These are phyloP conservation scores for Neocatenulostroma microsporum DNA, from an alignment of 2,329 filamentous ascomycete genomes.

Conservation along the genomic window DNA sequence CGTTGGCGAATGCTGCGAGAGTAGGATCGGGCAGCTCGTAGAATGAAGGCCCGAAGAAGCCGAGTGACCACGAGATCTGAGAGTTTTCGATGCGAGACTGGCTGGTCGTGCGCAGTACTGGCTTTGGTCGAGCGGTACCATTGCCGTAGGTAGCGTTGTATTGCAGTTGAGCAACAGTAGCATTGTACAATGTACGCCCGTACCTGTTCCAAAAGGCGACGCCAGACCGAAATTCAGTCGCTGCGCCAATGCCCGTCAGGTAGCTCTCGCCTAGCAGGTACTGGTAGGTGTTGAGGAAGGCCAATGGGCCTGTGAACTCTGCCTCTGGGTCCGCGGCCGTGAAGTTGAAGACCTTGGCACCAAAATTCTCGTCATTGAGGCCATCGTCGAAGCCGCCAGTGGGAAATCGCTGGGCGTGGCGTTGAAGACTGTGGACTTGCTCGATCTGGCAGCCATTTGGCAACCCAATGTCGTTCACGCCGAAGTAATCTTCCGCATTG, in stretches of 20 bases:
- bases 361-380: conserved; percentile 42
- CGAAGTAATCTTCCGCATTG: conserved; percentile 40
- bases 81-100: conserved; percentile 50
- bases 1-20: conserved; percentile 34
- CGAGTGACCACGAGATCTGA: conserved; percentile 46
- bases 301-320: conserved; percentile 41
- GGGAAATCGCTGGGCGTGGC: conserved; percentile 49
- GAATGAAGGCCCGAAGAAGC: conserved; percentile 46
- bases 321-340: conserved; percentile 30
- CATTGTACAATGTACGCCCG: conserved; percentile 47
- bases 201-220: conserved; percentile 34
- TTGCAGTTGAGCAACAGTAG: conserved; percentile 39
- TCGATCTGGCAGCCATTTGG: conserved; percentile 51
- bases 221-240: conserved; percentile 44
- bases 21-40: conserved; percentile 31
- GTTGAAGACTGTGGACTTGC: conserved; percentile 47
- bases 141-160: conserved; percentile 45
- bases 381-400: conserved; percentile 43
- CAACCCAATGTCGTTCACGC: conserved; percentile 41
- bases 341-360: conserved; percentile 42
- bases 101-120: conserved; percentile 47
- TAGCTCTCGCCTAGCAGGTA: conserved; percentile 40
- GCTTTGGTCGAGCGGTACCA: conserved; percentile 41
- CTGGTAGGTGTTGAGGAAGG: conserved; percentile 47
- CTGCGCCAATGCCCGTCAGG: conserved; percentile 44